These are phyloP conservation scores for Penicillium polonicum DNA, from an alignment of 2,329 filamentous ascomycete species.

Conservation along the genomic window DNA sequence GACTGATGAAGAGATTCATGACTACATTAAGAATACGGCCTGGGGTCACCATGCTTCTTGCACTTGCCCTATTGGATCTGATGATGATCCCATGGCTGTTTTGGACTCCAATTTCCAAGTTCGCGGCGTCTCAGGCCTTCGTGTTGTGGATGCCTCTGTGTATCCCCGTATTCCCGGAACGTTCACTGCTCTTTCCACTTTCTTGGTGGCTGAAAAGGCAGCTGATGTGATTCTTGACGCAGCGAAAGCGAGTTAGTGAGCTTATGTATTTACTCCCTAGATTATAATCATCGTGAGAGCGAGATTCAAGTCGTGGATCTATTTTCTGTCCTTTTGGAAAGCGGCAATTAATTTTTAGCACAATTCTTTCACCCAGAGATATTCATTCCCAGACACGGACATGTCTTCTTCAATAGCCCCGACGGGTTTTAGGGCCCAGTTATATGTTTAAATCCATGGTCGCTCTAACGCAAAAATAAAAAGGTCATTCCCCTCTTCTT, in stretches of 20 bases:
- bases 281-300: background rate
- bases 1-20: constrained; percentile 41
- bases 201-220: constrained; percentile 62
- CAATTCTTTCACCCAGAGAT: background rate
- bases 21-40: constrained; percentile 51
- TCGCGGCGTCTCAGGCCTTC: constrained; percentile 53
- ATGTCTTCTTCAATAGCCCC: background rate
- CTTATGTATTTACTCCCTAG: background rate
- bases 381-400: no score
- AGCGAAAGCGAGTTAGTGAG: background rate
- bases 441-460: background rate
- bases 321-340: background rate
- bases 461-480: constrained; percentile 13
- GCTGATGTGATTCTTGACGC: constrained; percentile 53
- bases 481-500: constrained; percentile 14
- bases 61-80: constrained; percentile 56
- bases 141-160: constrained; percentile 62
- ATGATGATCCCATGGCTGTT: constrained; percentile 55
- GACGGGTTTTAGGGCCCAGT: background rate
- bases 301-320: no score
- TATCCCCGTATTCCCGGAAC: constrained; percentile 58
- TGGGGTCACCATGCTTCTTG: constrained; percentile 61
- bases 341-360: background rate
- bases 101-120: constrained; percentile 59
- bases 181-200: constrained; percentile 53